A percentile compares a stretch with the other conserved stretches of the same genome.
Evolutionary conservation across 176 grass and related monocot species (phyloP).

Genomic region (Tillandsia leiboldiana): DNA sequence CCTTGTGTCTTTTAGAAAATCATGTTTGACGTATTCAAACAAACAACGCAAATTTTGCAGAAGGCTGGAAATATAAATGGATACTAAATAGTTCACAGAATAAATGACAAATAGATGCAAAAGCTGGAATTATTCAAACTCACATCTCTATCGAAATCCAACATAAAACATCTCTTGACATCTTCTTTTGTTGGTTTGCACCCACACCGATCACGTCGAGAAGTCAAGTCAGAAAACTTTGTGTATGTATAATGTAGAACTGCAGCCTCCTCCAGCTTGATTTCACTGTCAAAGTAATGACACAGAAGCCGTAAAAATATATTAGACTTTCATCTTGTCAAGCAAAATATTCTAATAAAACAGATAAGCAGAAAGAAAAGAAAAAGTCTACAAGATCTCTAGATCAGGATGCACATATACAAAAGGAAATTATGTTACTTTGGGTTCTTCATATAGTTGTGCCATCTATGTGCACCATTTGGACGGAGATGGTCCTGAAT

Average conservation of each 20-base stretch:
- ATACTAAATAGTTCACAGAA: background rate
- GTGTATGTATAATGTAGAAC: slow-evolving; percentile 95
- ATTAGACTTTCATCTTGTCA: slow-evolving; percentile 3
- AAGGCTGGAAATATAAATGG: background rate
- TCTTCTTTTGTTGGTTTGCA: slow-evolving; percentile 95
- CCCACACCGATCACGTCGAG: slow-evolving; percentile 86
- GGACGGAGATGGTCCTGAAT: slow-evolving; percentile 84
- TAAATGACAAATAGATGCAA: slow-evolving; percentile 5
- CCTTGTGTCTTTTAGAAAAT: background rate
- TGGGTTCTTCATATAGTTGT: slow-evolving; percentile 78
- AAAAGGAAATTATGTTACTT: slow-evolving; percentile 42
- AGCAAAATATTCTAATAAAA: background rate
- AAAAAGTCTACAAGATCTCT: background rate
- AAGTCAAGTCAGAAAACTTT: slow-evolving; percentile 95
- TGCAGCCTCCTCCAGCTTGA: slow-evolving; percentile 90
- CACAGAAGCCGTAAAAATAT: slow-evolving; percentile 9
- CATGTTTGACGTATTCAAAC: background rate
- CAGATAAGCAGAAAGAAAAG: background rate
- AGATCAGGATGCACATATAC: background rate
- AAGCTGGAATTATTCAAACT: slow-evolving; percentile 22
- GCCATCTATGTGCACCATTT: slow-evolving; percentile 95
- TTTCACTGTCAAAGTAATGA: slow-evolving; percentile 42
- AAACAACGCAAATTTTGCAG: background rate
- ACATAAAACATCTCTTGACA: slow-evolving; percentile 98
- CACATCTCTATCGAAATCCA: slow-evolving; percentile 95